A percentile compares a stretch with the other conserved stretches of the same genome.
phyloP scores from a whole-genome alignment of 2,329 filamentous ascomycete species.

The Microthyrium microscopicum region DNA sequence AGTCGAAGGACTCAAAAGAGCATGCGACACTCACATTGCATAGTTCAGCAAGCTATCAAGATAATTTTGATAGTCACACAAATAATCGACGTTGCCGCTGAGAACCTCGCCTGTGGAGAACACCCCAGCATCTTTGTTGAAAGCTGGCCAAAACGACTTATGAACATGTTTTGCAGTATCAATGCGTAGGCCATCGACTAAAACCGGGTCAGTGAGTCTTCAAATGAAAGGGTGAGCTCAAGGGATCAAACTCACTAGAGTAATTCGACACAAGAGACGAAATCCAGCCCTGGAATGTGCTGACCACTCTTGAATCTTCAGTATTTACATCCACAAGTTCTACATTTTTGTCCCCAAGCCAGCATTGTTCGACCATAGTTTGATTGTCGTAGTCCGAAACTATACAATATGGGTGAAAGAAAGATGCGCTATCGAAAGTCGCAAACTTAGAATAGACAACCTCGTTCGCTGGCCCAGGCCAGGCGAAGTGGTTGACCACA shows the following conservation, averaged over 20 bases:
- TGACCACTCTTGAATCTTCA: conserved; percentile 18
- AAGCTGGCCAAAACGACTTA: conserved; percentile 20
- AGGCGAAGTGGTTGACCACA: conserved; percentile 42
- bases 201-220: conserved; percentile 1
- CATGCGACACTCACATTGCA: conserved; percentile 10
- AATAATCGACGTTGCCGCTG: conserved; percentile 15
- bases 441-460: conserved; percentile 37
- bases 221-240: background rate
- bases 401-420: conserved; percentile 44
- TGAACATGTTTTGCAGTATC: conserved; percentile 23
- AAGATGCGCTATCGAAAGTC: conserved; percentile 38
- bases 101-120: conserved; percentile 24
- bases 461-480: conserved; percentile 24
- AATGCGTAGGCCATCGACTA: conserved; percentile 23
- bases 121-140: conserved; percentile 18
- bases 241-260: conserved; percentile 12
- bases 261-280: conserved; percentile 25
- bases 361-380: conserved; percentile 28
- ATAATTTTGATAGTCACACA: conserved; percentile 20
- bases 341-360: conserved; percentile 32
- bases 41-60: conserved; percentile 23
- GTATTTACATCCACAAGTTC: conserved; percentile 30
- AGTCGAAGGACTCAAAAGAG: background rate
- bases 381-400: conserved; percentile 39
- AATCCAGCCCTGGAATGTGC: conserved; percentile 27